Base-by-base conservation (phyloP, 176 grass and related monocot genomes). In the Echinochloa phyllopogon region DNA sequence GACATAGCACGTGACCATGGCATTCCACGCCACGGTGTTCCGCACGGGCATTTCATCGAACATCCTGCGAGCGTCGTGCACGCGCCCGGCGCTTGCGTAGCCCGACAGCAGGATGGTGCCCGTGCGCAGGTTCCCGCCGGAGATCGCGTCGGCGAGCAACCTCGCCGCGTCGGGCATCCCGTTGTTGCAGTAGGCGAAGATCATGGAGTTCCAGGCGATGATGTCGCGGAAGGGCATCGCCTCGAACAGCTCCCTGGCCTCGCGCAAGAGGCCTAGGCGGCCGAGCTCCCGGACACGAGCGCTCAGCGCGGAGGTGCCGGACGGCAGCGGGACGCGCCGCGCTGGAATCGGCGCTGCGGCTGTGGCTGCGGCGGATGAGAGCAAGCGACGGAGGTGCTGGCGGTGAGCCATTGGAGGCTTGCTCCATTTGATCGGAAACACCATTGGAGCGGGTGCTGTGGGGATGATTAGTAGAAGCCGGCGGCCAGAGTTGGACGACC, bases 1-100 rank as follows among this genome's bases (percentile, higher is more conserved):
- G 5, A 73, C 87, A 53, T 92, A 92, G 47, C 89, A 88, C 18
- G 81, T 92, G 18, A 92, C 73, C 86, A 95, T 88, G 56, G 93
- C 77, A 68, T 90, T 95, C 88, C 90, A 95, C 6, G 86, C 84
- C 29, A 88, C 70, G 6, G 33, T 76, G 66, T 90, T 92, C 83
- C 86, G 69, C 15, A 82, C 76, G 25, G 67, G 83, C 88, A 90
- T 92, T 82, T 64, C 82, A 17, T 90, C 86, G 21, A 95, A 95
- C 75, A 95, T 44, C 47, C 60, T 69, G 57, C 87, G 90, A 6
- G 90, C 88, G 17, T 94, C 89, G 2, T 41, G 21, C 53, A 85
- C 76, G 1, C 81, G 80, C 10, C 86, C 92, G 16, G 69, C 72
- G n/a, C 89, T 72, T 0, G 75, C 63, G 0, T 88, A 94, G 3